Evolutionary conservation across 768 basidiomycete genomes (phyloP).

Genomic region (Pulveroboletus frians): DNA sequence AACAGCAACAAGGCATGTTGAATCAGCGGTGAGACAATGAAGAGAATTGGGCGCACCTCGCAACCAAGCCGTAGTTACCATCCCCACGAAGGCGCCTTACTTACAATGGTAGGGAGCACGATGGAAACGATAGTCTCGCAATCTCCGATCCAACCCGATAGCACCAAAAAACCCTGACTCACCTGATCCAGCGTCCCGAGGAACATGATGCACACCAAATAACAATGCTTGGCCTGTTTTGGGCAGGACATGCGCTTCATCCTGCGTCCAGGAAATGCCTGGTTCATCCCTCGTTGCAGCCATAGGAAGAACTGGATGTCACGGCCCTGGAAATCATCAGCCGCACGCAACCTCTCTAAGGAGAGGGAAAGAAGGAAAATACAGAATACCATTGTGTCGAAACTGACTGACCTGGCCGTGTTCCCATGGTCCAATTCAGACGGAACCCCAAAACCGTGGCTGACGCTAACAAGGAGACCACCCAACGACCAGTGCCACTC

Average conservation of each 20-base stretch:
- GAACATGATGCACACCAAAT: constrained; percentile 22
- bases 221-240: too few species aligned
- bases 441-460: too few species aligned
- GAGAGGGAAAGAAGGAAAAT: too few species aligned
- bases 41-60: constrained; percentile 40
- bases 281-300: constrained; percentile 16
- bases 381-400: too few species aligned
- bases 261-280: constrained; percentile 46
- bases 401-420: too few species aligned
- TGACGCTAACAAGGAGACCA: not conserved
- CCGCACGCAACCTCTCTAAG: too few species aligned
- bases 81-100: constrained; percentile 51
- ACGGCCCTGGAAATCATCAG: not conserved
- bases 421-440: not conserved
- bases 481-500: not conserved
- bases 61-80: constrained; percentile 66
- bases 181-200: constrained; percentile 59
- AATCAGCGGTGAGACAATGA: not conserved
- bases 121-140: constrained; percentile 64
- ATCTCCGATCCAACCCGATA: not conserved
- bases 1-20: not conserved
- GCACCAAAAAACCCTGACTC: not conserved
- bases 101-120: constrained; percentile 68
- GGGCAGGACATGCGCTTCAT: constrained; percentile 38
- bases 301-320: not conserved